Evolutionary conservation across 169 alveolate genomes (phyloP).

Genomic region (Amoebophrya sp.): DNA sequence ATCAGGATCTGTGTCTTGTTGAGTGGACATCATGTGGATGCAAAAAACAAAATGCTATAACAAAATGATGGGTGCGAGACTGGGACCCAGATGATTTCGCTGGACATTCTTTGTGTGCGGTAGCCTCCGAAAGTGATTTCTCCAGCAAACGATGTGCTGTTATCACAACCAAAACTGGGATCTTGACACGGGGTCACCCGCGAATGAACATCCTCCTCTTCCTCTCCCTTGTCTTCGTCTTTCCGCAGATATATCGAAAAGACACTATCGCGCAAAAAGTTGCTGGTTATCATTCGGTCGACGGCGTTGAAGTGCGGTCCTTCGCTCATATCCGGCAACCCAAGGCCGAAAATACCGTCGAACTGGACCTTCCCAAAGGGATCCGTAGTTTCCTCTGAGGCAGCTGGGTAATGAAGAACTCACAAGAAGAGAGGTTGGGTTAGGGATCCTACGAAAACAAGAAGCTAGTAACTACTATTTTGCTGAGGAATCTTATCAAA

Average conservation of each 20-base stretch:
- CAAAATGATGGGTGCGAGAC: background rate
- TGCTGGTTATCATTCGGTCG: background rate
- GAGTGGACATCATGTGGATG: no score
- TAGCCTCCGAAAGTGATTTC: constrained; percentile 48
- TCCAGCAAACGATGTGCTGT: background rate
- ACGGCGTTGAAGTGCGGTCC: background rate
- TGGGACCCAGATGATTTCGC: constrained; percentile 43
- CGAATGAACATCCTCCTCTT: background rate
- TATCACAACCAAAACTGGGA: no score
- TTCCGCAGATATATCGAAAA: background rate
- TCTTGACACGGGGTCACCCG: background rate
- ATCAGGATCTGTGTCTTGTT: no score
- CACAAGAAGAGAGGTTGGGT: no score
- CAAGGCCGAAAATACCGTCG: background rate
- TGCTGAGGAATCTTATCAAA: no score
- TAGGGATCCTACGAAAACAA: no score
- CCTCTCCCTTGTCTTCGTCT: background rate
- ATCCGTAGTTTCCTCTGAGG: background rate
- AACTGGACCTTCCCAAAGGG: background rate
- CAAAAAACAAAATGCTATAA: no score
- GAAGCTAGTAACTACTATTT: no score
- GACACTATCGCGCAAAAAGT: background rate
- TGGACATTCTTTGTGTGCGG: constrained; percentile 40
- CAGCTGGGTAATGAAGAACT: no score
- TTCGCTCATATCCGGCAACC: background rate